Conservation (phyloP, 768 basidiomycete genomes). For the Amanita rubescens region DNA sequence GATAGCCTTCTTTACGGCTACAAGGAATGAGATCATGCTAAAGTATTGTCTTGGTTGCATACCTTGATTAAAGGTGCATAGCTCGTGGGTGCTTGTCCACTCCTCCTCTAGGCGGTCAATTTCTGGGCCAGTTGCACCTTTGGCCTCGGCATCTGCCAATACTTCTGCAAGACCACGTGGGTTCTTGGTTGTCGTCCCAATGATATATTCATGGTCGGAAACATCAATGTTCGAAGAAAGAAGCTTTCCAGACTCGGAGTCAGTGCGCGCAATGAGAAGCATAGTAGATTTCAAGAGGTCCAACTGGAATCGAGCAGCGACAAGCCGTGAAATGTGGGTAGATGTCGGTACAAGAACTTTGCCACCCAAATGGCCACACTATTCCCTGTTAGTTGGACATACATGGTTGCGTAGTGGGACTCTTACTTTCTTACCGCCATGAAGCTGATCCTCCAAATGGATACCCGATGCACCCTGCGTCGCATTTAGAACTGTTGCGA, state of each 20-base stretch:
- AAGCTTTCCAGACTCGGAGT: slow-evolving; percentile 82
- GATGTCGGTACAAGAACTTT: slow-evolving; percentile 91
- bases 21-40: background rate
- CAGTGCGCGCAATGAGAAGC: slow-evolving; percentile 87
- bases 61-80: slow-evolving; percentile 87
- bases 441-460: slow-evolving; percentile 90
- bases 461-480: slow-evolving; percentile 77
- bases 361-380: slow-evolving; percentile 86
- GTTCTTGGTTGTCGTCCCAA: slow-evolving; percentile 47
- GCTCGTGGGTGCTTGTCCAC: slow-evolving; percentile 61
- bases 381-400: slow-evolving; percentile 7
- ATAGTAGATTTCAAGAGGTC: slow-evolving; percentile 86
- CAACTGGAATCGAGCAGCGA: slow-evolving; percentile 83
- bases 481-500: background rate
- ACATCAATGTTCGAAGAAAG: slow-evolving; percentile 79
- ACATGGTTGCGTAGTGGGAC: background rate
- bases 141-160: slow-evolving; percentile 58
- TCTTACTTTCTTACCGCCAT: slow-evolving; percentile 83
- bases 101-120: slow-evolving; percentile 67
- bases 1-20: slow-evolving; percentile 59
- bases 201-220: slow-evolving; percentile 73
- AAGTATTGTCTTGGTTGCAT: slow-evolving; percentile 11
- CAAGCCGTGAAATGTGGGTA: slow-evolving; percentile 77
- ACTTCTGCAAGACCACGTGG: slow-evolving; percentile 58
- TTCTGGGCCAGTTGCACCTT: slow-evolving; percentile 57